phyloP scores from a whole-genome alignment of 305 asterid species.

The Fraxinus xanthoxyloides region DNA sequence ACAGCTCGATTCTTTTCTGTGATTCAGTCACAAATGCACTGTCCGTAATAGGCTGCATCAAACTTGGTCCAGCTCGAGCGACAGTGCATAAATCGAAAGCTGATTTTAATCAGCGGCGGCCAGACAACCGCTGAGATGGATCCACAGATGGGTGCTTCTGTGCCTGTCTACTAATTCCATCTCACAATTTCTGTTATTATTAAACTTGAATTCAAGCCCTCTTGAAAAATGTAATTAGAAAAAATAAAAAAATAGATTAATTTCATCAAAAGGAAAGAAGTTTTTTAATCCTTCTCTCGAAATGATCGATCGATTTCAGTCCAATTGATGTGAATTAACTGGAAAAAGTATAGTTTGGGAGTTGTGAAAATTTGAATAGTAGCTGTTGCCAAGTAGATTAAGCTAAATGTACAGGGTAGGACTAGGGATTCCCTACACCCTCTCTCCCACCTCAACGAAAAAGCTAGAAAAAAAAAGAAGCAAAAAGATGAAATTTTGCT shows the following conservation, averaged over 20 bases:
- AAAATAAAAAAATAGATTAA: neutral
- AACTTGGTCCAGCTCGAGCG: constrained; percentile 30
- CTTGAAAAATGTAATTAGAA: neutral
- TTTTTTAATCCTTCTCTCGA: neutral
- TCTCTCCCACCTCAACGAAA: no score
- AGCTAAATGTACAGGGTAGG: no score
- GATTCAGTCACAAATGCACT: constrained; percentile 22
- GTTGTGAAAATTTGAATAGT: neutral
- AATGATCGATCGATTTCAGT: neutral
- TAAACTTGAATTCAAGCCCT: neutral
- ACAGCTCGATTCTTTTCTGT: neutral
- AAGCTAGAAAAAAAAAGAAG: no score
- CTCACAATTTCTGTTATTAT: constrained; percentile 31
- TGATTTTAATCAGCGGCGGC: constrained; percentile 68
- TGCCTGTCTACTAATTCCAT: constrained; percentile 70
- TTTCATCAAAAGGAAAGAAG: neutral
- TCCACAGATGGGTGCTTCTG: constrained; percentile 57
- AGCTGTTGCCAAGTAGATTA: no score
- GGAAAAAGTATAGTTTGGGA: neutral
- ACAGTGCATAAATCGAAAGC: constrained; percentile 58
- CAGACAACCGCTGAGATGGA: constrained; percentile 93
- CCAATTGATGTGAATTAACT: neutral
- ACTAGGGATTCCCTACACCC: no score
- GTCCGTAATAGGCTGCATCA: constrained; percentile 35
- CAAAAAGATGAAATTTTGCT: no score